These are phyloP conservation scores for Ustilago sp. DNA, from an alignment of 1,284 basidiomycete species.

Conservation along the genomic window DNA sequence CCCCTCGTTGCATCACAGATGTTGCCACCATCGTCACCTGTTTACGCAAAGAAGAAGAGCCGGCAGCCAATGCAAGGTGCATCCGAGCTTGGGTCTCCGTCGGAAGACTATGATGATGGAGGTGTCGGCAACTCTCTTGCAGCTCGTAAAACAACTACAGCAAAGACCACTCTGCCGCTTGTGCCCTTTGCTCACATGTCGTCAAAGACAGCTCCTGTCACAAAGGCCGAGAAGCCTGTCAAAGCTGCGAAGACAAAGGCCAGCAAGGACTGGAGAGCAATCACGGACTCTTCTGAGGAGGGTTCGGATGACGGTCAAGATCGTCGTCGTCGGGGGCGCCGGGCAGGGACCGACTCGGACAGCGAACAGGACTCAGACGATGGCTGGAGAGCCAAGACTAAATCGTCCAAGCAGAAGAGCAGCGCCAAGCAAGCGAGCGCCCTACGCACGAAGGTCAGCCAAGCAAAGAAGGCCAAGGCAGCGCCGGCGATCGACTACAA, in stretches of 20 bases:
- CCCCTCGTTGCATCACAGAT: conserved; percentile 12
- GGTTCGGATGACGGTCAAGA: conserved; percentile 18
- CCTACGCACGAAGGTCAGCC: conserved; percentile 5
- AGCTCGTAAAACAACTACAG: conserved; percentile 18
- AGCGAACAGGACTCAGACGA: conserved; percentile 20
- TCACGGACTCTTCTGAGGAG: conserved; percentile 46
- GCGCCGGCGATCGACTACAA: conserved; percentile 38
- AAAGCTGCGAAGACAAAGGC: conserved; percentile 20
- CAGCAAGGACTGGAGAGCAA: conserved; percentile 44
- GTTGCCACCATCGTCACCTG: conserved; percentile 39
- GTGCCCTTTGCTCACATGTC: conserved; percentile 40
- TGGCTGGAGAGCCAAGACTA: conserved; percentile 14
- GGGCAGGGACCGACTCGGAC: conserved; percentile 5
- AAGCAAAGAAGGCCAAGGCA: conserved; percentile 15
- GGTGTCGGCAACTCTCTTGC: conserved; percentile 6
- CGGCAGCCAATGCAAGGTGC: conserved; percentile 50
- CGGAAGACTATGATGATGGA: conserved; percentile 32
- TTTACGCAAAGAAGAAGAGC: conserved; percentile 39
- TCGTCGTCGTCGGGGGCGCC: background rate
- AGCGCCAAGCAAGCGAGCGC: conserved; percentile 4
- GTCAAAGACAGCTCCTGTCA: conserved; percentile 14
- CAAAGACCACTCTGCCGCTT: conserved; percentile 31
- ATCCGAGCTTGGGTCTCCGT: conserved; percentile 39
- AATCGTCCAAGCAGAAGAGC: conserved; percentile 14
- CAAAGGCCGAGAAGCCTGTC: conserved; percentile 21